phyloP scores from a whole-genome alignment of 208 protist genomes.

The Wallacemonas sp. region DNA sequence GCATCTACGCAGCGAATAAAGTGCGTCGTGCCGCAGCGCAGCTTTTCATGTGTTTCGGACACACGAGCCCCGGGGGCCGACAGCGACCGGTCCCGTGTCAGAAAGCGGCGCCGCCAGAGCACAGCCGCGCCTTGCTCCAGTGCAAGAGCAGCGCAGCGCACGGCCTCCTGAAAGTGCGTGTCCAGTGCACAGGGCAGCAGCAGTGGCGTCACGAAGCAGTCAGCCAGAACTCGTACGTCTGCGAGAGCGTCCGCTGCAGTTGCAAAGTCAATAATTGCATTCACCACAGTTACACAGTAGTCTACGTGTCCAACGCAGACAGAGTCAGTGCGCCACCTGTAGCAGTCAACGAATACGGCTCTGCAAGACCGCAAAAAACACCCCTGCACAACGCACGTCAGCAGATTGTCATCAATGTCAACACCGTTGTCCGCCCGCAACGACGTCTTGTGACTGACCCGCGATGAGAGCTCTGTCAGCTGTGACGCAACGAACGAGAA shows the following conservation, averaged over 20 bases:
- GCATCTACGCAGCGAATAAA: conserved; percentile 58
- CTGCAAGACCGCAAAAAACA: conserved; percentile 19
- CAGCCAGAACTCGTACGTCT: not conserved
- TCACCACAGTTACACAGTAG: conserved; percentile 19
- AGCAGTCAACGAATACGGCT: conserved; percentile 42
- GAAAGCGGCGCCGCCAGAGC: conserved; percentile 55
- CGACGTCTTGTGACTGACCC: not conserved
- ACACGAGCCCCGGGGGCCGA: no score
- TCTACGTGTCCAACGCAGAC: conserved; percentile 13
- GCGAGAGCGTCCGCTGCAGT: conserved; percentile 7
- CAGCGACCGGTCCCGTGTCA: no score
- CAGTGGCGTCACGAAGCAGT: conserved; percentile 21
- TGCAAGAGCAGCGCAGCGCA: conserved; percentile 19
- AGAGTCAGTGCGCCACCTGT: conserved; percentile 39
- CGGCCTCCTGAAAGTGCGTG: conserved; percentile 19
- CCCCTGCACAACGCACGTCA: conserved; percentile 6
- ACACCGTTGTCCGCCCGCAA: not conserved
- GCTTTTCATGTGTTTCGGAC: not conserved
- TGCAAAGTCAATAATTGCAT: conserved; percentile 40
- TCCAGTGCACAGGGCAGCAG: conserved; percentile 22
- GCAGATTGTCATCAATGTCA: not conserved
- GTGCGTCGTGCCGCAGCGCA: conserved; percentile 21
- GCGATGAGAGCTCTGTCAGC: not conserved
- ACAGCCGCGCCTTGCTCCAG: conserved; percentile 27
- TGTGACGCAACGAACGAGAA: conserved; percentile 53